Evolutionary conservation across 306 rosid genomes (phyloP), one percentile per base, ranked within the genome.

Genomic region (Vigna reflexopilosa): DNA sequence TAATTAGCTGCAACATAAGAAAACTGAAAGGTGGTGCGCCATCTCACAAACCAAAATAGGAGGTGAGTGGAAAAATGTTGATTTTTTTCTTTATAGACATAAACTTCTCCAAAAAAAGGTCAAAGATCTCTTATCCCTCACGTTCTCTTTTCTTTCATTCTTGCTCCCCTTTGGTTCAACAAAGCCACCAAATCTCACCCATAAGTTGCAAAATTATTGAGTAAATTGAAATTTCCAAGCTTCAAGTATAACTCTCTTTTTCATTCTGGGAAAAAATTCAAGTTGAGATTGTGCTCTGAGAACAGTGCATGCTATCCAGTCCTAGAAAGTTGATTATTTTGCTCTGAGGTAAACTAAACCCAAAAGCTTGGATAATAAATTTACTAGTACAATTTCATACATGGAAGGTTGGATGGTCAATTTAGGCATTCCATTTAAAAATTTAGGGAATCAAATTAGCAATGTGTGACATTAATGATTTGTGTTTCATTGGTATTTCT

Each of bases 131-230:
- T 55, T 3, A 1, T 24, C 14, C 14, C 15, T 28, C 16, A 14
- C 12, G 7, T 19, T 61, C 67, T 16, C 67, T 61, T 59, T 59
- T 30, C 20, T 59, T 14, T 28, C n/a, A 58, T 58, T 58, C 65
- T 11, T 59, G 40, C 67, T 6, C 45, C 22, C 45, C n/a, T 28
- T 59, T 61, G 16, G 11, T 30, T 62, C 24, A 30, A 16, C 22
- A 62, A 62, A 62, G 44, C 67, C 19, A 30, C 42, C 66, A 59
- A 14, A 26, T 28, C 66, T 59, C 42, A 28, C 65, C 38, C 66
- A 59, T 28, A 6, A 28, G 10, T 17, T 13, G 66, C 17, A 59
- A 58, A 58, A 8, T 6, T 28, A 30, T 30, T 61, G 67, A 30
- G 45, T 30, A 62, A 62, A 62, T 32, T 32, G 65, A 58, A 58